Percentiles rank a stretch among this genome's conserved stretches.
Evolutionary conservation across 805 yeast species (phyloP).

Genomic region (Sungouiella thailandica): DNA sequence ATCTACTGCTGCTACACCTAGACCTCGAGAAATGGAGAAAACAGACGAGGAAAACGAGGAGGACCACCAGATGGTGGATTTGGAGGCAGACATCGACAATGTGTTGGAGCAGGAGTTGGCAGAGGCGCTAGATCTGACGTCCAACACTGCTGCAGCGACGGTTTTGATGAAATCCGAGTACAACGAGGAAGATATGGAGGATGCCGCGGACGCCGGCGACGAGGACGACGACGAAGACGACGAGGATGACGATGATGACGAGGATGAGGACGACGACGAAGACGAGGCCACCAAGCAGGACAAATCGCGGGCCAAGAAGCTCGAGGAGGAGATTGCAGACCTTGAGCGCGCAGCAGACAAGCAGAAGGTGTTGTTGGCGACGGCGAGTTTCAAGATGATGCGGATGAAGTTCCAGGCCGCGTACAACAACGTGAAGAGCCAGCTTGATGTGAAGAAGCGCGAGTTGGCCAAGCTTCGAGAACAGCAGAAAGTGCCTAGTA

Average conservation of each 20-base stretch:
- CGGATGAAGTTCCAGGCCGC: slow-evolving; percentile 81
- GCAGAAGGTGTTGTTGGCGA: slow-evolving; percentile 65
- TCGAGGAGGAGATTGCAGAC: slow-evolving; percentile 83
- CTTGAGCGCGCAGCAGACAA: slow-evolving; percentile 70
- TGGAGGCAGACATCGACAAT: slow-evolving; percentile 30
- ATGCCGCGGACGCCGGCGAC: slow-evolving; percentile 4
- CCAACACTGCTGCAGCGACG: slow-evolving; percentile 15
- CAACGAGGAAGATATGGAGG: slow-evolving; percentile 10
- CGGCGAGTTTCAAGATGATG: slow-evolving; percentile 79
- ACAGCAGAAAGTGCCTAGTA: slow-evolving; percentile 10
- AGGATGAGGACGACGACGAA: slow-evolving; percentile 46
- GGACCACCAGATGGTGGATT: slow-evolving; percentile 31
- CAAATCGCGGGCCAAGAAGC: slow-evolving; percentile 52
- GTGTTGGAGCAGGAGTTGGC: slow-evolving; percentile 55
- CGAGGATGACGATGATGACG: slow-evolving; percentile 47
- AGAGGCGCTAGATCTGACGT: slow-evolving; percentile 43
- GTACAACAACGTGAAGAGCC: slow-evolving; percentile 70
- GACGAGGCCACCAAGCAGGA: slow-evolving; percentile 47
- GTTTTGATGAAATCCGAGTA: slow-evolving; percentile 16
- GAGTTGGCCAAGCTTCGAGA: slow-evolving; percentile 16
- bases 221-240: slow-evolving; percentile 31
- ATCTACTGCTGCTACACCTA: neutral
- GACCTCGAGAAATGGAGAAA: slow-evolving; percentile 2
- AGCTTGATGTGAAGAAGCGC: slow-evolving; percentile 62
- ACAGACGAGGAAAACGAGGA: slow-evolving; percentile 17